phyloP scores from a whole-genome alignment of 805 yeast species.

The Ogataea saltuana region DNA sequence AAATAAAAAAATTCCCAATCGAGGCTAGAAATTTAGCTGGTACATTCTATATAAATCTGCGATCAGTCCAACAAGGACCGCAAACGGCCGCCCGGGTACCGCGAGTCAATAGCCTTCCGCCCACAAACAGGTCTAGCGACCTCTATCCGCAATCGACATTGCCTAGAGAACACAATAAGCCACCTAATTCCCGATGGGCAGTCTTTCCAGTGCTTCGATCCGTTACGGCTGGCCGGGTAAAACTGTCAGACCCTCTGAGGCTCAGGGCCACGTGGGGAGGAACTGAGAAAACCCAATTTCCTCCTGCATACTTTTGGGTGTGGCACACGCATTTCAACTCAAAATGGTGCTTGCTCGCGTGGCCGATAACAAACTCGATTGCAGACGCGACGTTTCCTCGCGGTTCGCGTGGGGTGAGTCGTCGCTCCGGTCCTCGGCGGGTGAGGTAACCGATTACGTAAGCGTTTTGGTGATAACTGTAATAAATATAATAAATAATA shows the following conservation, averaged over 20 bases:
- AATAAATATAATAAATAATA: slow-evolving; percentile 3
- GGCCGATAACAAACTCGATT: slow-evolving; percentile 2
- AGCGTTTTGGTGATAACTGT: neutral
- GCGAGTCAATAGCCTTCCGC: neutral
- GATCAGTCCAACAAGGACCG: neutral
- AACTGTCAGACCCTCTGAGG: slow-evolving; percentile 3
- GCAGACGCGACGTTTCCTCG: too few species aligned
- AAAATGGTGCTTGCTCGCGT: slow-evolving; percentile 2
- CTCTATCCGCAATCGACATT: slow-evolving; percentile 5
- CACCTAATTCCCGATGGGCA: neutral
- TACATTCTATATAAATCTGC: neutral
- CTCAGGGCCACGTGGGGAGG: slow-evolving; percentile 18
- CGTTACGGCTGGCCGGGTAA: neutral
- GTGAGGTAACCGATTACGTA: too few species aligned
- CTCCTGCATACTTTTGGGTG: too few species aligned
- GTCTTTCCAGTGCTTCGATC: neutral
- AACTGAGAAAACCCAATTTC: too few species aligned
- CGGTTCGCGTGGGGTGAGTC: too few species aligned
- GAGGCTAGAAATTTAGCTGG: neutral
- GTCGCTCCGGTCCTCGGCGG: too few species aligned
- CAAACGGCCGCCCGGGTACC: neutral
- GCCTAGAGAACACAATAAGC: slow-evolving; percentile 1
- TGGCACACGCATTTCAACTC: slow-evolving; percentile 1
- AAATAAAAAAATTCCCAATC: slow-evolving; percentile 5
- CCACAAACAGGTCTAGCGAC: slow-evolving; percentile 2